Base-by-base conservation (phyloP, 1,284 basidiomycete genomes). In the Fomitopsis palustris region DNA sequence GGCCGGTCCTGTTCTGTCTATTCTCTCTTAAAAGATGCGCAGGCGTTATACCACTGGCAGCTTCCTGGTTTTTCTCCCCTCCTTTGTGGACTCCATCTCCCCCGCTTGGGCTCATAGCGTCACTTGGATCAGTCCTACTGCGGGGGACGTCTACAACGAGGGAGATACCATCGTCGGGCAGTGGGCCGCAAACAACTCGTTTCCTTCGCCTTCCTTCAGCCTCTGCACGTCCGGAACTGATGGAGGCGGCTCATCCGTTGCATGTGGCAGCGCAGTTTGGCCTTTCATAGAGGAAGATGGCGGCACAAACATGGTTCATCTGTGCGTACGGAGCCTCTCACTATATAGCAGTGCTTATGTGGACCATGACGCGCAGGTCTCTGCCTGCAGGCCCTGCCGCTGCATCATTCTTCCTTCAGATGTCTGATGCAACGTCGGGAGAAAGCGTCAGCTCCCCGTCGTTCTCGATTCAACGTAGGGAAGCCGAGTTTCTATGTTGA, bases 401-500 rank as follows among this genome's bases (percentile, higher is more conserved):
- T 8, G 64, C 68, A 12, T 49, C 57, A 0, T 78, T 70, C 63
- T 75, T 69, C 59, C 62, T 82, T 17, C 66, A 68, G 54, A 77
- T 82, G 77, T 69, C 73, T 45, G 77, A 78, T 62, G 7, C 29
- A 10, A 70, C 75, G 53, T 75, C 72, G 55, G 79, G 74, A 1
- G 64, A 69, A 39, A 65, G 62, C 19, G 70, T 68, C 57, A 67
- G 65, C 19, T 81, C 81, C 0, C 77, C 80, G 0, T 59, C 65
- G 12, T 83, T 83, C 63, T 70, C 67, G 25, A 67, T 82, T 43
- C 69, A 66, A 62, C 67, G 80, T 81, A 62, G 27, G 23, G 52
- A 25, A n/a, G 33, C 31, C 31, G 27, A 19, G 0, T 4, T 23
- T 16, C 17, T 17, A 33, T 42, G 21, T 33, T 47, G 27, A 49